A percentile compares a stretch with the other conserved stretches of the same genome.
Evolutionary conservation across 2,329 filamentous ascomycete genomes (phyloP).

Genomic region (Epichloe amarillans): DNA sequence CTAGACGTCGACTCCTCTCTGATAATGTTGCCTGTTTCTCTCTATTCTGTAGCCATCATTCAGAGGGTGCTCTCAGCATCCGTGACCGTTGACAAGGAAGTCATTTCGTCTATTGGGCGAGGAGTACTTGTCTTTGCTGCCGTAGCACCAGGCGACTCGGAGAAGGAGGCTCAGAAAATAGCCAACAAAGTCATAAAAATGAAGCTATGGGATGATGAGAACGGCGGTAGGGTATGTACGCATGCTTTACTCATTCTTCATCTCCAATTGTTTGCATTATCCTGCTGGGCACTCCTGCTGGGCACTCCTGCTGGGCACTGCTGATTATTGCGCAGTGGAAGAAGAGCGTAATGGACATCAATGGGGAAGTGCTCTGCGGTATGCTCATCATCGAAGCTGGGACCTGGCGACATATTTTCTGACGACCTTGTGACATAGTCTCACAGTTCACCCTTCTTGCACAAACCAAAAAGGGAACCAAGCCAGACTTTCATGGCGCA

Average conservation of each 20-base stretch:
- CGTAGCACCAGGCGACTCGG: constrained; percentile 77
- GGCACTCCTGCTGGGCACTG: not conserved
- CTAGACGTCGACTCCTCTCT: not conserved
- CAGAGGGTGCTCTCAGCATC: constrained; percentile 92
- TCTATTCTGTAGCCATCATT: constrained; percentile 54
- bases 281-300: not conserved
- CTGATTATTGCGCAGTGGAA: constrained; percentile 58
- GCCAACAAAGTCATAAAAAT: constrained; percentile 80
- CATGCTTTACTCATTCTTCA: not conserved
- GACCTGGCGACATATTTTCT: not conserved
- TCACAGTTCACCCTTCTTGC: constrained; percentile 94
- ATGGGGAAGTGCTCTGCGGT: constrained; percentile 92
- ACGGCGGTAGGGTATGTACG: constrained; percentile 46
- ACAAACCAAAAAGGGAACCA: constrained; percentile 87
- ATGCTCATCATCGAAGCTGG: constrained; percentile 11
- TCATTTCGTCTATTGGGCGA: constrained; percentile 82
- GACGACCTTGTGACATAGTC: constrained; percentile 39
- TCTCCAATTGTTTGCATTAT: not conserved
- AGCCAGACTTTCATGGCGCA: constrained; percentile 88
- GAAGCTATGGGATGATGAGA: constrained; percentile 79
- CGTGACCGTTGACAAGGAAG: constrained; percentile 81
- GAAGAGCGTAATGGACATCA: constrained; percentile 72
- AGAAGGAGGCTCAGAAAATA: constrained; percentile 73
- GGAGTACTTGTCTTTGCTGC: constrained; percentile 86
- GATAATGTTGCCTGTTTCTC: not conserved